Base-by-base conservation (phyloP, 139 green algal species). In the Volvox reticuliferus region DNA sequence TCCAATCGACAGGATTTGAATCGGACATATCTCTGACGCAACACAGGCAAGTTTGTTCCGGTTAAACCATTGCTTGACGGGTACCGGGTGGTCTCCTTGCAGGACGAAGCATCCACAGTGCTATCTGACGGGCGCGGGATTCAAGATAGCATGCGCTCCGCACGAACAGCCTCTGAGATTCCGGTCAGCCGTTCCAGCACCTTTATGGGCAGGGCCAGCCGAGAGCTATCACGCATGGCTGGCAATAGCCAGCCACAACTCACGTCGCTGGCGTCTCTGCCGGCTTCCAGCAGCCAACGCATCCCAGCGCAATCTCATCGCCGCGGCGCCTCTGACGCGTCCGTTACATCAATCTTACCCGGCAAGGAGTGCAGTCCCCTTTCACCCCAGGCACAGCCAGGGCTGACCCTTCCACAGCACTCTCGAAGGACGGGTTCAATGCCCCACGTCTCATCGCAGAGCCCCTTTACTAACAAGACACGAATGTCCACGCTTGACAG, bases 131-230 rank as follows among this genome's bases (percentile, higher is more conserved):
- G 55, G 28, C 85, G 71, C 0, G 20, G 21, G 1, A 12, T 1
- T 2, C 85, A 89, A 21, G 85, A 89, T 71, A 89, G 85, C 44
- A 32, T 89, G 24, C 84, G 68, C 16, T 89, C 68, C n/a, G 85
- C 36, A 30, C 85, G 44, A 16, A 82, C 85, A 13, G 44, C 16
- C 18, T 89, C 85, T 0, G 85, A 89, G 21, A 14, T 32, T 26
- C 62, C 61, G 12, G 81, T 19, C 82, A 88, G 82, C 82, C 81
- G 81, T 2, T 76, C 36, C 67, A 87, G 81, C 62, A 79, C n/a
- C 65, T 65, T 65, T 67, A 88, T 18, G 13, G 65, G 9, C 30
- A 63, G 63, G 20, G 68, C 68, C 36, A 89, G 84, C 68, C 68
- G 84, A 16, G 67, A 80, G 68, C 62, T 33, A 28, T 81, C 84